Conservation (phyloP, 2,329 filamentous ascomycete genomes). For the Colletotrichum horii region DNA sequence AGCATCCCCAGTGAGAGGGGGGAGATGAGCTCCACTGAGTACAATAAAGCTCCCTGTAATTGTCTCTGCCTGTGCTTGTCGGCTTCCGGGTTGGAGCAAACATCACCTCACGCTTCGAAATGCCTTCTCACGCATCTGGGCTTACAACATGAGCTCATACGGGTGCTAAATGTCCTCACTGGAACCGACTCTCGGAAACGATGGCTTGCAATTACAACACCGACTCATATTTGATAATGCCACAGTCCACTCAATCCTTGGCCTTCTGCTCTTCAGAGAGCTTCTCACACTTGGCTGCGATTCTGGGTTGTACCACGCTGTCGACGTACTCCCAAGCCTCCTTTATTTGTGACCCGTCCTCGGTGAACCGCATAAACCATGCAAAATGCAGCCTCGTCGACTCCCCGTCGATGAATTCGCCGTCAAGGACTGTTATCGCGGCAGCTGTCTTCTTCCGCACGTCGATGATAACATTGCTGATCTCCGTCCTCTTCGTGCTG, state of each 20-base stretch:
- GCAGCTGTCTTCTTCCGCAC: neutral
- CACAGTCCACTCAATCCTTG: neutral
- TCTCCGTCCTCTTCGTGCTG: neutral
- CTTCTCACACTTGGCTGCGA: neutral
- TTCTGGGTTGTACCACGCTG: neutral
- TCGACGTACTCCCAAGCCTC: neutral
- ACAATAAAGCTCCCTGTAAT: neutral
- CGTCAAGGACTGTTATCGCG: neutral
- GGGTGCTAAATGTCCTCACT: fast-evolving
- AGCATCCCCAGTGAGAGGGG: neutral
- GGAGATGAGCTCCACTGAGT: neutral
- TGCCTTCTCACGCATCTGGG: neutral
- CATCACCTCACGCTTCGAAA: neutral
- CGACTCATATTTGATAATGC: neutral
- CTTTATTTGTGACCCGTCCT: neutral
- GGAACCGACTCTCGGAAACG: fast-evolving
- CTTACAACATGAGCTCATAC: neutral
- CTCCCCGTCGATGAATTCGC: neutral
- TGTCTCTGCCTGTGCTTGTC: neutral
- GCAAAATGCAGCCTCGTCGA: neutral
- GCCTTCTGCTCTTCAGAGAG: neutral
- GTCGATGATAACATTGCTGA: neutral
- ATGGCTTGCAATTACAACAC: neutral
- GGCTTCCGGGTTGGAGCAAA: neutral
- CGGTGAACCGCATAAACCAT: constrained; percentile 1